Evolutionary conservation across 1,139 yeast species (phyloP), one percentile per base, ranked within the genome.

Genomic region (Sugiyamaella sp.): DNA sequence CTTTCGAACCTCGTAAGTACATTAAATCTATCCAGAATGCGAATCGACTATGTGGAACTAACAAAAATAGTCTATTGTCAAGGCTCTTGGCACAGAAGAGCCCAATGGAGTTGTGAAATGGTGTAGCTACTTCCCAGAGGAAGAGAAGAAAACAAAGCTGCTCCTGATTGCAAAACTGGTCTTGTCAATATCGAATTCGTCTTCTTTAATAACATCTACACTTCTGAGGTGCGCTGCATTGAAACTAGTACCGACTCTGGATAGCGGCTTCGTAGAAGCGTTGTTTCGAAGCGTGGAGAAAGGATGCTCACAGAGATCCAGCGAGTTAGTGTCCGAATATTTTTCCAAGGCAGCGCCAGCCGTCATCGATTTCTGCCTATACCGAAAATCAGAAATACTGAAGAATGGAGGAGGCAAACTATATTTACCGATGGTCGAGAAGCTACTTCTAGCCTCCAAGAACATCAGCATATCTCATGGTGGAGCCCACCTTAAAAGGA

Each of bases 21-120:
- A n/a, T n/a, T n/a, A n/a, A n/a, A n/a, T n/a, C 32, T 16, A 27
- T n/a, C 35, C 33, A 1, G 19, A n/a, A 20, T 4, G 3, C 37
- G n/a, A 46, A 25, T 35, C 12, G 33, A 16, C 19, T 45, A 24
- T 20, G n/a, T 22, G 25, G 29, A 29, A 10, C 39, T 47, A 38
- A 42, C 52, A 12, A 5, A 21, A 27, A 12, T n/a, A 46, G 50
- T 46, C 50, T 3, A 46, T 46, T 12, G 50, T 37, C 17, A 46
- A 46, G 10, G 50, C 44, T 8, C 33, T 46, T 14, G 48, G 22
- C 14, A 14, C 16, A 14, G 45, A 38, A 12, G 38, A 38, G 12
- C 21, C 16, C 2, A 19, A 39, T 39, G 44, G 44, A 21, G 37
- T 49, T 17, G n/a, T 42, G 22, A 38, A 10, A 27, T 49, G 47